Percentiles rank a stretch among this genome's conserved stretches.
phyloP scores from a whole-genome alignment of 129 eudicot species.

The Solidago caesia region DNA sequence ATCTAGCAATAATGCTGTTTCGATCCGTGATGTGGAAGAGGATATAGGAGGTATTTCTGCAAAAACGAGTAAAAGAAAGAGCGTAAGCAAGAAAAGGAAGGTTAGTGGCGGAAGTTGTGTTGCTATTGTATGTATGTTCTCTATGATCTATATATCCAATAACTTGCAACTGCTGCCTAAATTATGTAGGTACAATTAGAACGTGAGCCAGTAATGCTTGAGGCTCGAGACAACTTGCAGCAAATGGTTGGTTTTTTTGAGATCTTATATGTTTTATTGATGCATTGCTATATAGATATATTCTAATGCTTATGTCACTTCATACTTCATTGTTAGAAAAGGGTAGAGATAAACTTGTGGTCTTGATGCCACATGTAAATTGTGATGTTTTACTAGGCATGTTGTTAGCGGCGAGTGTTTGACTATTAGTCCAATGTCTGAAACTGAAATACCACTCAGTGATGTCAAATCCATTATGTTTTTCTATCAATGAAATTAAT shows the following conservation, averaged over 20 bases:
- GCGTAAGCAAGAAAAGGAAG: constrained; percentile 42
- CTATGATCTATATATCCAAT: neutral
- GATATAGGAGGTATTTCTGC: constrained; percentile 28
- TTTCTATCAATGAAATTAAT: no score
- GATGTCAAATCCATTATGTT: no score
- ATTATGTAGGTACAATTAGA: constrained; percentile 32
- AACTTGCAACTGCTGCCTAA: constrained; percentile 1
- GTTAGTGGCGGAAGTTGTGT: constrained; percentile 12
- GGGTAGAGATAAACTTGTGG: neutral
- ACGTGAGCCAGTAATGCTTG: constrained; percentile 40
- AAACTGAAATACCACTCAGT: no score
- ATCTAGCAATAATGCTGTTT: constrained; percentile 21
- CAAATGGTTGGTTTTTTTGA: constrained; percentile 34
- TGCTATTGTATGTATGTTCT: neutral
- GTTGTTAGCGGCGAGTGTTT: no score
- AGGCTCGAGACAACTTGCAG: constrained; percentile 43
- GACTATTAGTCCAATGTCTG: no score
- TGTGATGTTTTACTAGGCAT: neutral
- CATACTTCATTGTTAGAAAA: neutral
- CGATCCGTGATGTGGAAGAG: constrained; percentile 36
- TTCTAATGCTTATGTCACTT: no score
- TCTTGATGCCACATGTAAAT: neutral
- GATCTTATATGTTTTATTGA: neutral
- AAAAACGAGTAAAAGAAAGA: constrained; percentile 38
- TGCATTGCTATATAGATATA: neutral